Conservation (phyloP, 139 green algal species). For the Zygnema circumcarinatum region DNA sequence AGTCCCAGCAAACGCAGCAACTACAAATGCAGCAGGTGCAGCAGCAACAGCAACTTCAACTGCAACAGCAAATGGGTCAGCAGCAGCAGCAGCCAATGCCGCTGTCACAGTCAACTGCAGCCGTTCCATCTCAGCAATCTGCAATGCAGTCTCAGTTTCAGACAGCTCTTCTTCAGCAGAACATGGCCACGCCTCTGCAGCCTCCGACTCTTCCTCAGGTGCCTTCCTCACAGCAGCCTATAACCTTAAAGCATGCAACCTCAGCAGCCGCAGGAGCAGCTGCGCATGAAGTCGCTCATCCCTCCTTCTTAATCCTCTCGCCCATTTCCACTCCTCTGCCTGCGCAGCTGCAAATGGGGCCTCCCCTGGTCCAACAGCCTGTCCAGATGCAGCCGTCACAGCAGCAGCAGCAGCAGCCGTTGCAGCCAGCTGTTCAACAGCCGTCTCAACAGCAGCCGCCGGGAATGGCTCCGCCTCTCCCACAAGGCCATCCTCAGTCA, state of each 20-base stretch:
- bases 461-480: background rate
- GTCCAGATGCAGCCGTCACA: background rate
- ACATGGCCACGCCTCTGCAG: background rate
- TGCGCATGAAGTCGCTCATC: background rate
- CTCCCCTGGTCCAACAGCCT: background rate
- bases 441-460: background rate
- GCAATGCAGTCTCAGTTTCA: background rate
- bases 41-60: slow-evolving; percentile 24
- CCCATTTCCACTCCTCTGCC: background rate
- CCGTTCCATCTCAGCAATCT: background rate
- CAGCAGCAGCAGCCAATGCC: slow-evolving; percentile 13
- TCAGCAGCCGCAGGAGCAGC: slow-evolving; percentile 3
- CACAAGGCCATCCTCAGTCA: background rate
- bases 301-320: background rate
- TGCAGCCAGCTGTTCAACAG: background rate
- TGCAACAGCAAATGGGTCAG: slow-evolving; percentile 3
- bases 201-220: background rate
- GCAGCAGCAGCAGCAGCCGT: background rate
- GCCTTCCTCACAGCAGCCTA: background rate
- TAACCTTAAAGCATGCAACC: slow-evolving; percentile 7
- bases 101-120: slow-evolving; percentile 1
- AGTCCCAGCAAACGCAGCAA: slow-evolving; percentile 3
- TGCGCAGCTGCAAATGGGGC: background rate
- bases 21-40: background rate
- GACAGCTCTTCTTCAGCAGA: background rate